Percentiles rank a stretch among this genome's conserved stretches.
These are phyloP conservation scores for Cutaneotrichosporon cyanovorans DNA, from an alignment of 1,284 basidiomycete species.

Conservation along the genomic window DNA sequence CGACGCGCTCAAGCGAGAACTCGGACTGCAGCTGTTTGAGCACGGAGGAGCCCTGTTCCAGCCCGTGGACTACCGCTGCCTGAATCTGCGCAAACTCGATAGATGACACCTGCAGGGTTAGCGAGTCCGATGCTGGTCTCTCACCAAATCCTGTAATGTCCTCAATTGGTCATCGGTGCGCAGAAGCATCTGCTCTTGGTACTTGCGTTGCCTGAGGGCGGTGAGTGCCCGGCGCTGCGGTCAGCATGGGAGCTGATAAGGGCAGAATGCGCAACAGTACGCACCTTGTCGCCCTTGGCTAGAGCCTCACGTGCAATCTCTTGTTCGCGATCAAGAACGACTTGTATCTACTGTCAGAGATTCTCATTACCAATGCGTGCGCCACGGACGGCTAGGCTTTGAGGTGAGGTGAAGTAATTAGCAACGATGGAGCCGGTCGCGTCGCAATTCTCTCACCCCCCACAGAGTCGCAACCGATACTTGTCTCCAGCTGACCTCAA, in stretches of 20 bases:
- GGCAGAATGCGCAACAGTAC: no score
- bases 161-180: slow-evolving; percentile 89
- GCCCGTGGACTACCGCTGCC: slow-evolving; percentile 81
- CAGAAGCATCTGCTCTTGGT: slow-evolving; percentile 76
- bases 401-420: no score
- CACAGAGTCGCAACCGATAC: no score
- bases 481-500: no score
- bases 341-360: slow-evolving; percentile 61
- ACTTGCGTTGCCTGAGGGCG: slow-evolving; percentile 81
- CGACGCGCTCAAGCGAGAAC: slow-evolving; percentile 86
- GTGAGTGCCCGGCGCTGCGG: slow-evolving; percentile 59
- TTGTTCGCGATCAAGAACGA: slow-evolving; percentile 75
- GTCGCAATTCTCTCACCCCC: no score
- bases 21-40: slow-evolving; percentile 89
- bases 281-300: slow-evolving; percentile 68
- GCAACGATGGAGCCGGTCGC: no score
- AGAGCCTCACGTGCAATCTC: slow-evolving; percentile 80
- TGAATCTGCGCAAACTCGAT: slow-evolving; percentile 96
- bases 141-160: slow-evolving; percentile 79
- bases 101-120: slow-evolving; percentile 67
- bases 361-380: no score
- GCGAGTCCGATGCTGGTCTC: slow-evolving; percentile 31
- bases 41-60: slow-evolving; percentile 88
- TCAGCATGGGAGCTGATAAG: background rate
- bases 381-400: no score